Evolutionary conservation across 352 stramenopile species (phyloP).

Genomic region (Halophytophthora batemanensis): DNA sequence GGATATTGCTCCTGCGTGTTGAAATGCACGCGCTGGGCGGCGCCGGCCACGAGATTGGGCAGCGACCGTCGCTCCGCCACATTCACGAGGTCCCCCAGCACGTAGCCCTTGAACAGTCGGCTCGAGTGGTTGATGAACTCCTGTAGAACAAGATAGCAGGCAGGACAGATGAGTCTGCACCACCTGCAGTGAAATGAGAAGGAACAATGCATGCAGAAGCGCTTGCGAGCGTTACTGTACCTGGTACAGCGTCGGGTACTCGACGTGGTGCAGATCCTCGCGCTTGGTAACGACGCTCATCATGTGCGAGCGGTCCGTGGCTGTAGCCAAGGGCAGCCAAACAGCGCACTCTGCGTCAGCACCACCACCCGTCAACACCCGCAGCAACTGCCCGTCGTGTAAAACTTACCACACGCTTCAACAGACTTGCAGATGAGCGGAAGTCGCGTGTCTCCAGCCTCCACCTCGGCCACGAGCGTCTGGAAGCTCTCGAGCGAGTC

Average conservation of each 20-base stretch:
- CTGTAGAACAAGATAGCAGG: constrained; percentile 20
- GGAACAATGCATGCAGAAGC: background rate
- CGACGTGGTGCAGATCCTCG: constrained; percentile 51
- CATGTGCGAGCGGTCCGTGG: constrained; percentile 74
- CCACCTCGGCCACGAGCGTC: constrained; percentile 32
- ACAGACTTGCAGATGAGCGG: constrained; percentile 84
- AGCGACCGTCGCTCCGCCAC: constrained; percentile 74
- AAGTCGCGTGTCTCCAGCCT: constrained; percentile 36
- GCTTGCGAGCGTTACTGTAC: constrained; percentile 15
- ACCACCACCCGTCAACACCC: background rate
- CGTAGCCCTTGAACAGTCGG: constrained; percentile 82
- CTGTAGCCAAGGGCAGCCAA: constrained; percentile 32
- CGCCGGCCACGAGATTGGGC: constrained; percentile 56
- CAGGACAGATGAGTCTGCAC: background rate
- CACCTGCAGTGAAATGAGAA: constrained; percentile 3
- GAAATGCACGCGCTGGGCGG: constrained; percentile 62
- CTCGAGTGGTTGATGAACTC: constrained; percentile 83
- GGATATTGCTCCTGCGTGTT: constrained; percentile 82
- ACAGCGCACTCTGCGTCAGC: background rate
- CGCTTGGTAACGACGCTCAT: constrained; percentile 79
- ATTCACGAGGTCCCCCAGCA: constrained; percentile 71
- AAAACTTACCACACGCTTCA: constrained; percentile 69
- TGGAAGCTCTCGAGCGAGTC: constrained; percentile 36
- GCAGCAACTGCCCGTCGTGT: background rate
- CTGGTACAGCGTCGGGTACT: constrained; percentile 69